Conservation (phyloP, 805 yeast species). For the Pichia exigua region DNA sequence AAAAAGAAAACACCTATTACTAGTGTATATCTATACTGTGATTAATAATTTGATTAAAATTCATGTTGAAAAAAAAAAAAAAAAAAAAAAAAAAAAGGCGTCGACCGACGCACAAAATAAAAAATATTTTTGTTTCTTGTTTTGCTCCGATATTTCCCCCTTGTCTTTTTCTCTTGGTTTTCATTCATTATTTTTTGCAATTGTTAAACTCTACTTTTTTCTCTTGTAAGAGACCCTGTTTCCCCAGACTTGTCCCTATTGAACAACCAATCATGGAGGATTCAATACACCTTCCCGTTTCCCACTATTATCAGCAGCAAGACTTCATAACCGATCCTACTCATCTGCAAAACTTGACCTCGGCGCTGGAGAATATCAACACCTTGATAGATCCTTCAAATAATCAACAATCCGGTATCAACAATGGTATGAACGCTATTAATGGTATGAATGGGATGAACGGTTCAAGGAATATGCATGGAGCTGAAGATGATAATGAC, state of each 20-base stretch:
- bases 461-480: background rate
- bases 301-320: slow-evolving; percentile 6
- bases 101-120: background rate
- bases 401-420: background rate
- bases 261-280: slow-evolving; percentile 4
- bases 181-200: background rate
- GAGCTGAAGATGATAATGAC: background rate
- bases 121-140: too few relatives aligned
- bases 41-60: background rate
- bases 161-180: background rate
- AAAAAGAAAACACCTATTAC: background rate
- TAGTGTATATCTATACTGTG: too few relatives aligned
- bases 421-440: background rate
- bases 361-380: slow-evolving; percentile 4
- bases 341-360: background rate
- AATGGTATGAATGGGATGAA: background rate
- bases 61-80: background rate
- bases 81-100: background rate
- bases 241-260: too few relatives aligned
- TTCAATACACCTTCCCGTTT: slow-evolving; percentile 5
- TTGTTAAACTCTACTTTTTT: too few relatives aligned
- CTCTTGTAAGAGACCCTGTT: background rate
- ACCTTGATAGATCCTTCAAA: background rate
- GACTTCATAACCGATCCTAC: background rate
- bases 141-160: background rate